These are phyloP conservation scores for Mycena albidolilacea DNA, from an alignment of 768 basidiomycete genomes.

Conservation along the genomic window DNA sequence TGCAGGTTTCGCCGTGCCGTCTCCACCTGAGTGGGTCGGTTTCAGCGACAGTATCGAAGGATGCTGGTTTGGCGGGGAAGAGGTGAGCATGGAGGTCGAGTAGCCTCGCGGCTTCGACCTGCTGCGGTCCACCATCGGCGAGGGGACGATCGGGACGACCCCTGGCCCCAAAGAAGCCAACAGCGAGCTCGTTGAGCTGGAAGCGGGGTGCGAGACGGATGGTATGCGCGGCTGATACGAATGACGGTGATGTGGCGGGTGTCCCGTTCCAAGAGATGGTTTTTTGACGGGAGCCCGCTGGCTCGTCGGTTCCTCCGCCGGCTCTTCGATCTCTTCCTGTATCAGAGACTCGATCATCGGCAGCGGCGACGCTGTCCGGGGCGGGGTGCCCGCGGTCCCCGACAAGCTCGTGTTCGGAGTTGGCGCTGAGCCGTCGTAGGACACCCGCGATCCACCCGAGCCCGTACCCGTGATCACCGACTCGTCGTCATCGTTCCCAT, in stretches of 20 bases:
- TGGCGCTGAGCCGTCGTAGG: conserved; percentile 35
- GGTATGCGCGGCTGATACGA: conserved; percentile 34
- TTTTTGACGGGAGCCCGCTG: conserved; percentile 40
- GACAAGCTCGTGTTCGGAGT: conserved; percentile 37
- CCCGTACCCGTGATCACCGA: conserved; percentile 36
- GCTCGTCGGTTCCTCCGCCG: conserved; percentile 35
- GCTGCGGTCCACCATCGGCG: not conserved
- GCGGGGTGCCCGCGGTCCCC: conserved; percentile 40
- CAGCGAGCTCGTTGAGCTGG: conserved; percentile 24
- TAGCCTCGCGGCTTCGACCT: conserved; percentile 30
- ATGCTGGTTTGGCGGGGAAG: conserved; percentile 19
- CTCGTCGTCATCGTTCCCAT: conserved; percentile 36
- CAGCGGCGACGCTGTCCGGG: conserved; percentile 45
- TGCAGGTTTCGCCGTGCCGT: conserved; percentile 25
- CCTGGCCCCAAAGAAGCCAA: conserved; percentile 1
- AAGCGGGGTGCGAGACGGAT: not conserved
- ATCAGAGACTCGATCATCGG: conserved; percentile 34
- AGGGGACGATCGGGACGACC: not conserved
- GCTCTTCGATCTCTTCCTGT: conserved; percentile 39
- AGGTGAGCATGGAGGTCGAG: conserved; percentile 32
- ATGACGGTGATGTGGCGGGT: conserved; percentile 26
- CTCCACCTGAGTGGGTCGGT: not conserved
- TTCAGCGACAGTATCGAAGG: conserved; percentile 16
- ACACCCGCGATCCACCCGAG: conserved; percentile 31
- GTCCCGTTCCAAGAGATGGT: conserved; percentile 24